phyloP scores from a whole-genome alignment of 495 filamentous ascomycete genomes.

The Darksidea phi region DNA sequence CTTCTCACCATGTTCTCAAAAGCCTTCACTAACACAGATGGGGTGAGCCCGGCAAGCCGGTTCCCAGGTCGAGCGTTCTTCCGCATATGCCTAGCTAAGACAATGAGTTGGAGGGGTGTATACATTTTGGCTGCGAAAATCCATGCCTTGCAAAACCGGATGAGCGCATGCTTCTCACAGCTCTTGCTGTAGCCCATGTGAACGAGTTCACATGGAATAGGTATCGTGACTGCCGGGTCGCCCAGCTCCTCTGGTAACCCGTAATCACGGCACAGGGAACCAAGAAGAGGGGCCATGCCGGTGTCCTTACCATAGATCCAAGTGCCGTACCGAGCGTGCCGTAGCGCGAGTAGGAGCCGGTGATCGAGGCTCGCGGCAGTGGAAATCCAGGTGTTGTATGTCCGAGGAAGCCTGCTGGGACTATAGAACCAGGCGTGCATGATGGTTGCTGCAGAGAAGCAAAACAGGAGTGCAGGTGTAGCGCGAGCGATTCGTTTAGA shows the following conservation, averaged over 20 bases:
- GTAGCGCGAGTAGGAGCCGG: constrained; percentile 73
- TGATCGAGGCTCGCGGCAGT: constrained; percentile 75
- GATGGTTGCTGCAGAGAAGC: constrained; percentile 70
- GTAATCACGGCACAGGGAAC: constrained; percentile 74
- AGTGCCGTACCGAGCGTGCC: constrained; percentile 54
- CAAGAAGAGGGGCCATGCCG: constrained; percentile 67
- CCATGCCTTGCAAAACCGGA: constrained; percentile 70
- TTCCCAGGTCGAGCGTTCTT: constrained; percentile 1
- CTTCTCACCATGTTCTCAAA: constrained; percentile 65
- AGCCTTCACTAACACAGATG: constrained; percentile 49
- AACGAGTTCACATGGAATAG: constrained; percentile 84
- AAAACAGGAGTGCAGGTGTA: constrained; percentile 72
- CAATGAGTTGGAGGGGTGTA: constrained; percentile 69
- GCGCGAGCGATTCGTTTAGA: constrained; percentile 48
- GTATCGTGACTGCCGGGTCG: constrained; percentile 69
- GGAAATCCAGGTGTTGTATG: constrained; percentile 85
- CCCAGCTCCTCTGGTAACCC: constrained; percentile 68
- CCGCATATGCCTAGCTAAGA: constrained; percentile 44
- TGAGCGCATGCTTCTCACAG: constrained; percentile 76
- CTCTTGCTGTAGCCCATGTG: constrained; percentile 76
- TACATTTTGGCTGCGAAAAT: constrained; percentile 76
- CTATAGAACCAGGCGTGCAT: constrained; percentile 91
- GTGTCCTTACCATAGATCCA: constrained; percentile 71
- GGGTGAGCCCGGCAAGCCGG: constrained; percentile 43
- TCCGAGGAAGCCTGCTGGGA: constrained; percentile 64